Percentiles rank a stretch among this genome's conserved stretches.
Evolutionary conservation across 139 green algal genomes (phyloP).

Genomic region (Chlamydomonas eustigma): DNA sequence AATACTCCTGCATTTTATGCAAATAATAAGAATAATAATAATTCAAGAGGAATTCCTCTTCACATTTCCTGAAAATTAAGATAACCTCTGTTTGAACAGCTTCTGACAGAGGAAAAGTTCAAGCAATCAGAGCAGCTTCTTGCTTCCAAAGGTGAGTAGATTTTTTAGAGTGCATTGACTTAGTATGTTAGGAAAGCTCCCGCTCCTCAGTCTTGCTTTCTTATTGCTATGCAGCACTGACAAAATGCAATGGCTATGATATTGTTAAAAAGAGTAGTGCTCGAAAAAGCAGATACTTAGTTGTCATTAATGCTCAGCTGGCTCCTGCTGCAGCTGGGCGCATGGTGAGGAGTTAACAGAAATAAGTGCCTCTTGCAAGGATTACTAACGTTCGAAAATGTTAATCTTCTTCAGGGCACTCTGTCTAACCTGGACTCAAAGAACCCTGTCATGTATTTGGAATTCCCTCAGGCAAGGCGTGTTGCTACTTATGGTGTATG

Average conservation of each 20-base stretch:
- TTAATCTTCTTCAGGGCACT: constrained; percentile 48
- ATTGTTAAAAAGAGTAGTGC: constrained; percentile 74
- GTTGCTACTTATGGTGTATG: constrained; percentile 20
- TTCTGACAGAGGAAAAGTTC: constrained; percentile 18
- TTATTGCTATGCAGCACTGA: constrained; percentile 48
- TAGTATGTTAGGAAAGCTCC: no score
- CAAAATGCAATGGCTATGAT: constrained; percentile 70
- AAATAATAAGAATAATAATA: no score
- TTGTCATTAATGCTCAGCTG: constrained; percentile 62
- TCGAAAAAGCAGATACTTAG: constrained; percentile 69
- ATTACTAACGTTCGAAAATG: neutral
- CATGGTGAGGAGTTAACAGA: constrained; percentile 35
- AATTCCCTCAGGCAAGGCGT: constrained; percentile 54
- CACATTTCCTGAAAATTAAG: no score
- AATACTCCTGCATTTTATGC: no score
- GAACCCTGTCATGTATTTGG: constrained; percentile 84
- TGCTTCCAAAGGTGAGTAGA: constrained; percentile 18
- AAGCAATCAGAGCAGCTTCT: constrained; percentile 11
- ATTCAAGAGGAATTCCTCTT: no score
- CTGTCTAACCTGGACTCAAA: constrained; percentile 72
- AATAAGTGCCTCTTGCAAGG: neutral
- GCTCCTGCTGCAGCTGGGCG: constrained; percentile 51
- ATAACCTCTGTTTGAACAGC: no score
- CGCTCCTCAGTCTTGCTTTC: neutral
- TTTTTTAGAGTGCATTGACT: neutral